phyloP scores from a whole-genome alignment of 139 green algal species.

The Zygnema circumcarinatum region DNA sequence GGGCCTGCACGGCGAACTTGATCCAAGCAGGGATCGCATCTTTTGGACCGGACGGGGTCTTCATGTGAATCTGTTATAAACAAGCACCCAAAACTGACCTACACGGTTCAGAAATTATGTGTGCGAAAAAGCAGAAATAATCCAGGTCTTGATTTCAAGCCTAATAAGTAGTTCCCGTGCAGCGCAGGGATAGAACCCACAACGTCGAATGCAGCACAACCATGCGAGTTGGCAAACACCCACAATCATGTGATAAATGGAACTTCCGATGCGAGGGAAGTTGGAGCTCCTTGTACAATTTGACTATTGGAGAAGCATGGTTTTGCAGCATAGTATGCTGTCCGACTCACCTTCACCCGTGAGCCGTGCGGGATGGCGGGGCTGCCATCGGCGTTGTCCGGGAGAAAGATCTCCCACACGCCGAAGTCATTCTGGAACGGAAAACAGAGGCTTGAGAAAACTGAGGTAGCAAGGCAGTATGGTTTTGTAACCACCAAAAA shows the following conservation, averaged over 20 bases:
- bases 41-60: constrained; percentile 50
- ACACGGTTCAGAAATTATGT: constrained; percentile 1
- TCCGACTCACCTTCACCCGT: constrained; percentile 62
- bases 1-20: constrained; percentile 64
- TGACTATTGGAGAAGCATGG: too few relatives aligned
- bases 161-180: too few relatives aligned
- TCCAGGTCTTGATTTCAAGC: too few relatives aligned
- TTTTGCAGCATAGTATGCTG: too few relatives aligned
- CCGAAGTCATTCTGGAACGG: constrained; percentile 69
- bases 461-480: not conserved
- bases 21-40: constrained; percentile 70
- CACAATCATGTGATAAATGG: too few relatives aligned
- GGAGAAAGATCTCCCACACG: constrained; percentile 65
- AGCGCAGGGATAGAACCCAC: too few relatives aligned
- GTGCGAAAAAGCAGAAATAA: too few relatives aligned
- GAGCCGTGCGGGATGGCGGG: constrained; percentile 66
- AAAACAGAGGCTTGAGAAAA: constrained; percentile 38
- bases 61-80: constrained; percentile 58
- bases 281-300: too few relatives aligned
- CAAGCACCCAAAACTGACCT: not conserved
- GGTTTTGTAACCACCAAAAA: too few relatives aligned
- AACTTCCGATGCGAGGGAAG: too few relatives aligned
- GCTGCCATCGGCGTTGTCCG: constrained; percentile 65
- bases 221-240: too few relatives aligned
- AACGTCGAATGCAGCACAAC: too few relatives aligned